Evolutionary conservation across 495 filamentous ascomycete genomes (phyloP).

Genomic region (Jackrogersella minutella): DNA sequence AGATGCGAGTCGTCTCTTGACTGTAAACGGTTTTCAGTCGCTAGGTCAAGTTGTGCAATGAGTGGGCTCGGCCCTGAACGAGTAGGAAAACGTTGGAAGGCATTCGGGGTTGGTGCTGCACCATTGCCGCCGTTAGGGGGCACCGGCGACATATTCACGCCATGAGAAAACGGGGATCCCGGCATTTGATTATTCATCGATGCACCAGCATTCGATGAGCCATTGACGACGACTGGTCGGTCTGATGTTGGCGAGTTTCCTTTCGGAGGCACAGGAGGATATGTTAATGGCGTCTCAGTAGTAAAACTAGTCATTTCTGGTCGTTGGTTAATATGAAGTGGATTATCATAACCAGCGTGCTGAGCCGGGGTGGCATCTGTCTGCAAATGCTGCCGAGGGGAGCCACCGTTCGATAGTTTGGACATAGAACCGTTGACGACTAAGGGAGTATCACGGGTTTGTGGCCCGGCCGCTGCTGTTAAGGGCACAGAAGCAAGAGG

Average conservation of each 20-base stretch:
- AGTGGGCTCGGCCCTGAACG: constrained; percentile 49
- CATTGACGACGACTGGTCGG: constrained; percentile 60
- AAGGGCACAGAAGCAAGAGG: constrained; percentile 48
- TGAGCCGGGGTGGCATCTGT: constrained; percentile 40
- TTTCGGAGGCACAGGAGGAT: constrained; percentile 27
- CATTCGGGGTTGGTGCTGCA: constrained; percentile 15
- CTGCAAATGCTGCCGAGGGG: constrained; percentile 36
- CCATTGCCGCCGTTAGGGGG: constrained; percentile 13
- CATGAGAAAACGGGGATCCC: constrained; percentile 27
- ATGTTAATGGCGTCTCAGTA: constrained; percentile 34
- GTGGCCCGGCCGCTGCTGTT: constrained; percentile 39
- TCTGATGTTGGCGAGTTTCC: constrained; percentile 45
- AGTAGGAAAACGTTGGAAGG: constrained; percentile 44
- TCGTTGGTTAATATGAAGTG: constrained; percentile 52
- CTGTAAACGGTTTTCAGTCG: constrained; percentile 46
- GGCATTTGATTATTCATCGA: constrained; percentile 6
- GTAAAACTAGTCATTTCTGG: constrained; percentile 29
- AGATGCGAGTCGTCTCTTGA: constrained; percentile 55
- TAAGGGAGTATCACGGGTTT: constrained; percentile 48
- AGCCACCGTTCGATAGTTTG: constrained; percentile 35
- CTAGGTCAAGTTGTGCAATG: constrained; percentile 58
- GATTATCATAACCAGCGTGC: constrained; percentile 48
- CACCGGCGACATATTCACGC: constrained; percentile 14
- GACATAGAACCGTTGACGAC: constrained; percentile 57
- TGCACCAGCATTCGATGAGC: constrained; percentile 45